Percentiles rank a stretch among this genome's conserved stretches.
phyloP scores from a whole-genome alignment of 2,329 filamentous ascomycete genomes.

The Talaromyces sp. region DNA sequence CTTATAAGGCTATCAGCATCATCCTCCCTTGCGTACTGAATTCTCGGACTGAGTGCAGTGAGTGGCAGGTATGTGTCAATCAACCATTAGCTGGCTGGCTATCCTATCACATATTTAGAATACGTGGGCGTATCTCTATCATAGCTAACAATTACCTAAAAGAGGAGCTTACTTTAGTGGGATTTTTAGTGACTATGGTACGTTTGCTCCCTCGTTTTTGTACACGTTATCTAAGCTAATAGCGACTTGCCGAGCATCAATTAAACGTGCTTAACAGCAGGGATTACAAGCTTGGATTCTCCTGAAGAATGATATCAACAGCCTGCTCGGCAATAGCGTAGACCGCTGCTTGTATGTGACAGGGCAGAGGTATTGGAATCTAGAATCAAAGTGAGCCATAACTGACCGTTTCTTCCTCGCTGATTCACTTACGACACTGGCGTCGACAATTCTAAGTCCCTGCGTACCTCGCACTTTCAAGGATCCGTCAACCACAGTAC shows the following conservation, averaged over 20 bases:
- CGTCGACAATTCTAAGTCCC: slow-evolving; percentile 21
- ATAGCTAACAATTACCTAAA: neutral
- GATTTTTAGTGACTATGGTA: neutral
- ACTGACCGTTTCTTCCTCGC: neutral
- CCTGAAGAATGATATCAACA: slow-evolving; percentile 3
- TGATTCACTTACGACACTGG: slow-evolving; percentile 18
- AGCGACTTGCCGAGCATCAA: neutral
- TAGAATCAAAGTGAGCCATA: neutral
- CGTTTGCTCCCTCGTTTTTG: neutral
- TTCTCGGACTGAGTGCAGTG: neutral
- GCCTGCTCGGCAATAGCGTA: slow-evolving; percentile 11
- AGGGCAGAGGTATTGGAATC: slow-evolving; percentile 8
- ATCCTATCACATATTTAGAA: neutral
- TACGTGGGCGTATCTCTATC: neutral
- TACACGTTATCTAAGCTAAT: neutral
- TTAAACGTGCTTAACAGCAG: too few relatives aligned
- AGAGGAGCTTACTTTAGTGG: neutral
- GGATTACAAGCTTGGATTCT: neutral
- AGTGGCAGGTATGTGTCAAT: neutral
- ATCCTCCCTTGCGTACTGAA: neutral
- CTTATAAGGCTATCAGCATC: slow-evolving; percentile 1
- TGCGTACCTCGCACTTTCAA: slow-evolving; percentile 21
- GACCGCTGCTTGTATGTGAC: neutral
- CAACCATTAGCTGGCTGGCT: neutral
- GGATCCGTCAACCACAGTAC: slow-evolving; percentile 22